Evolutionary conservation across 2,329 filamentous ascomycete species (phyloP).

Genomic region (Ascochyta koolunga): DNA sequence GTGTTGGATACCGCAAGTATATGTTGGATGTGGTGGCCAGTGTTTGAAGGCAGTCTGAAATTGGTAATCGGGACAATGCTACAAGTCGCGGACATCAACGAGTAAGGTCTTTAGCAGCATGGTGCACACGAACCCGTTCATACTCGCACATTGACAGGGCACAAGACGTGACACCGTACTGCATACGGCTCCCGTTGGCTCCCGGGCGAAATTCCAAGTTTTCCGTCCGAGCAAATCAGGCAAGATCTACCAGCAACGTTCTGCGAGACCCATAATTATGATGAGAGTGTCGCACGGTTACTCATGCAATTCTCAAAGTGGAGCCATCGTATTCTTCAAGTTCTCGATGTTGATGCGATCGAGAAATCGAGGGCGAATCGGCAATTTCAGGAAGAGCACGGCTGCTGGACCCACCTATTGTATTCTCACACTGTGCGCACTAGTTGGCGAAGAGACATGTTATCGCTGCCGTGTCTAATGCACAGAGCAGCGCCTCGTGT

Average conservation of each 20-base stretch:
- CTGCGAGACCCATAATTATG: neutral
- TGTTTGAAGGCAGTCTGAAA: neutral
- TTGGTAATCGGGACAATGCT: neutral
- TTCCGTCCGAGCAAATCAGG: neutral
- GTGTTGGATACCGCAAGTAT: neutral
- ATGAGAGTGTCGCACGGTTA: neutral
- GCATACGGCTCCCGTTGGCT: neutral
- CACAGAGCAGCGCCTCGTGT: neutral
- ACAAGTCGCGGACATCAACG: neutral
- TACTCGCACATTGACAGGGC: too few species aligned
- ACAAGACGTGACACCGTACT: neutral
- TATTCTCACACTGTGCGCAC: neutral
- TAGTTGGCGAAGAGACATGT: neutral
- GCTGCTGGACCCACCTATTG: neutral
- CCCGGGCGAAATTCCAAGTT: neutral
- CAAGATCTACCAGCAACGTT: neutral
- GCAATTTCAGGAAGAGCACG: neutral
- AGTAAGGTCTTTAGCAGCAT: too few species aligned
- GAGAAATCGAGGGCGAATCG: neutral
- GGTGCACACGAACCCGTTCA: too few species aligned
- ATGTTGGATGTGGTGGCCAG: too few species aligned
- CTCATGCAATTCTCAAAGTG: constrained; percentile 3
- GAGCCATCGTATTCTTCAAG: constrained; percentile 2
- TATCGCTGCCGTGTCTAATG: neutral
- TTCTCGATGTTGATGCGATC: neutral